These are phyloP conservation scores for Astrephomene gubernaculifera DNA, from an alignment of 139 green algal species.

Conservation along the genomic window DNA sequence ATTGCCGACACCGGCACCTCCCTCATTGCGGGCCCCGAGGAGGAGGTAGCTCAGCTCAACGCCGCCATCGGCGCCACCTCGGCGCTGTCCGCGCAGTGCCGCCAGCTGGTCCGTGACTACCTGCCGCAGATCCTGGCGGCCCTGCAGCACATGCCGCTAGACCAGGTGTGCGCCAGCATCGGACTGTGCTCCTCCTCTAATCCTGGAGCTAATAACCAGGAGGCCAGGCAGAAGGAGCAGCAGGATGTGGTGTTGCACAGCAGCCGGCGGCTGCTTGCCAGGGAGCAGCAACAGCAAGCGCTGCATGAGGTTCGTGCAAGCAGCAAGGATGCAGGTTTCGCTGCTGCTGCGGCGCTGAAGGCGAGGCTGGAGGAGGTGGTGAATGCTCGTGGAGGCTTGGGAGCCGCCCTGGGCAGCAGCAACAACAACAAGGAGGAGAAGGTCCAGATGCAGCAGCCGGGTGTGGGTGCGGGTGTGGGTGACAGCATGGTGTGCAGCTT, in stretches of 20 bases:
- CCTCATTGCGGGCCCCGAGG: slow-evolving; percentile 61
- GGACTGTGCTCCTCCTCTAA: slow-evolving; percentile 65
- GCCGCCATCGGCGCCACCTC: slow-evolving; percentile 66
- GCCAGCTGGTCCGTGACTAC: slow-evolving; percentile 78
- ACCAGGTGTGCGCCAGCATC: slow-evolving; percentile 71
- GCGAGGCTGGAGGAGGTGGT: too few relatives aligned
- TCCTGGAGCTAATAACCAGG: neutral
- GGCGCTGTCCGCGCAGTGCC: slow-evolving; percentile 78
- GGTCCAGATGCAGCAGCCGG: too few relatives aligned
- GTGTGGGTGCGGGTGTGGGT: neutral
- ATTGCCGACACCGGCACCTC: slow-evolving; percentile 93
- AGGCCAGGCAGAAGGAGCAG: neutral
- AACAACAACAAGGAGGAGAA: too few relatives aligned
- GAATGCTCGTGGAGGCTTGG: too few relatives aligned
- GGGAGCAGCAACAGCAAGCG: neutral
- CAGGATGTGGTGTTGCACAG: neutral
- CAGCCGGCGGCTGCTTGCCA: neutral
- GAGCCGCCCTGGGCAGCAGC: too few relatives aligned
- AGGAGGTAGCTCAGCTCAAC: slow-evolving; percentile 81
- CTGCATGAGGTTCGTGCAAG: too few relatives aligned
- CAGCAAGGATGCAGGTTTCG: too few relatives aligned
- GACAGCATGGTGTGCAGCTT: slow-evolving; percentile 58
- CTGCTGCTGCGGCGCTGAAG: too few relatives aligned
- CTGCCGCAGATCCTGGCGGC: slow-evolving; percentile 79
- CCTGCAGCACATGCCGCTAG: slow-evolving; percentile 70